Percentiles rank a stretch among this genome's conserved stretches.
These are phyloP conservation scores for Daldinia grandis DNA, from an alignment of 495 filamentous ascomycete species.

Conservation along the genomic window DNA sequence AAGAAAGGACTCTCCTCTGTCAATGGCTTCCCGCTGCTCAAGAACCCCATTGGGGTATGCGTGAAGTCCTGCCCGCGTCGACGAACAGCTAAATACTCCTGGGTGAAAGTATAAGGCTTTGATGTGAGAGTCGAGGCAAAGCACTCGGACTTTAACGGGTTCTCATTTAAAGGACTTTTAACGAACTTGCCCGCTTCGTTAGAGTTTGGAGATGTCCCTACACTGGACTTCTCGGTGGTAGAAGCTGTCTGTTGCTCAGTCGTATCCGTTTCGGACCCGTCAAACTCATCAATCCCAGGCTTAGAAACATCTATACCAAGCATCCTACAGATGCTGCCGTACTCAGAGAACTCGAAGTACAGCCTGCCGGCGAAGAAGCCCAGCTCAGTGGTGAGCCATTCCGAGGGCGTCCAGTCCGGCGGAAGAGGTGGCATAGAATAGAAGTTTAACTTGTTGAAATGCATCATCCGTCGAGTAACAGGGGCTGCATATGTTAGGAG, in stretches of 20 bases:
- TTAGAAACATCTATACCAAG: slow-evolving; percentile 34
- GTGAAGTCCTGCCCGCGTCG: slow-evolving; percentile 61
- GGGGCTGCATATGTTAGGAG: slow-evolving; percentile 63
- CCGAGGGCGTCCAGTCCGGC: slow-evolving; percentile 46
- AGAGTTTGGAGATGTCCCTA: not conserved
- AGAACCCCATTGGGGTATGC: slow-evolving; percentile 64
- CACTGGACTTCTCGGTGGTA: not conserved
- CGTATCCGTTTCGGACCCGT: slow-evolving; percentile 24
- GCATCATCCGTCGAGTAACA: slow-evolving; percentile 61
- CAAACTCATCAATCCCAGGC: slow-evolving; percentile 20
- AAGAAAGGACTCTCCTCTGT: slow-evolving; percentile 58
- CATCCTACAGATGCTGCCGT: slow-evolving; percentile 36
- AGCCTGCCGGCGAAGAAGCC: slow-evolving; percentile 63
- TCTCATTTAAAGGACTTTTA: not conserved
- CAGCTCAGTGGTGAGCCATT: slow-evolving; percentile 61
- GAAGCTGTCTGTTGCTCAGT: slow-evolving; percentile 4
- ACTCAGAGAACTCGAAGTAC: slow-evolving; percentile 61
- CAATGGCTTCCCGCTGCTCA: slow-evolving; percentile 59
- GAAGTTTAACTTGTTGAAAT: slow-evolving; percentile 59
- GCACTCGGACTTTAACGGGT: not conserved
- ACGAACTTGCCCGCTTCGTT: not conserved
- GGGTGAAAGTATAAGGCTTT: slow-evolving; percentile 52
- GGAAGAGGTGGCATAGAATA: slow-evolving; percentile 58
- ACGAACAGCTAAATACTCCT: slow-evolving; percentile 60
- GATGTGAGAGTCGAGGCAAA: slow-evolving; percentile 9